Conservation (phyloP, 768 basidiomycete genomes). For the Lentinula detonsa region DNA sequence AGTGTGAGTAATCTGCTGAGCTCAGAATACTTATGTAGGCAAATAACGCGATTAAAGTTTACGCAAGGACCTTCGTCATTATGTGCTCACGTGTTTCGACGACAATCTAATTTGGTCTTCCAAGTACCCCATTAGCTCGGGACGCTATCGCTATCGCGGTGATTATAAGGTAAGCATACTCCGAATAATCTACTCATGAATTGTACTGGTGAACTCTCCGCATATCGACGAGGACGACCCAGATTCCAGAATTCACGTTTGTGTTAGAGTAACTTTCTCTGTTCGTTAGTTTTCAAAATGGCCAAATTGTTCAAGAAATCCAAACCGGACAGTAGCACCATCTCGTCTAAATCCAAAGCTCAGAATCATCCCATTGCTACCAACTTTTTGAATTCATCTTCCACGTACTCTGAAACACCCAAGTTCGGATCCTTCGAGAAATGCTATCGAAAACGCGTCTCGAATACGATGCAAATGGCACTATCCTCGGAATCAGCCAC, state of each 20-base stretch:
- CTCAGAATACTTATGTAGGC: background rate
- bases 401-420: background rate
- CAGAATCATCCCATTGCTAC: too few relatives aligned
- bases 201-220: too few relatives aligned
- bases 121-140: too few relatives aligned
- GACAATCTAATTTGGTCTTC: too few relatives aligned
- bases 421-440: background rate
- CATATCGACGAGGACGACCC: too few relatives aligned
- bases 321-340: background rate
- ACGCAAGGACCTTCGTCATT: background rate
- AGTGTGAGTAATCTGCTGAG: background rate
- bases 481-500: background rate
- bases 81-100: background rate
- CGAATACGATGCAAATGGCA: slow-evolving; percentile 1
- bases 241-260: too few relatives aligned
- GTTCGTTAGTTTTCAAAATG: background rate
- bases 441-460: background rate
- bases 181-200: too few relatives aligned
- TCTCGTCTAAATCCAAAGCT: background rate
- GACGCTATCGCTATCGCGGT: too few relatives aligned
- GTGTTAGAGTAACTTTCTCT: too few relatives aligned
- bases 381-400: background rate
- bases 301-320: background rate
- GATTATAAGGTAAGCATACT: too few relatives aligned
- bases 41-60: background rate